Conservation (phyloP, 106 monocot genomes). For the Dendrobium catenatum region DNA sequence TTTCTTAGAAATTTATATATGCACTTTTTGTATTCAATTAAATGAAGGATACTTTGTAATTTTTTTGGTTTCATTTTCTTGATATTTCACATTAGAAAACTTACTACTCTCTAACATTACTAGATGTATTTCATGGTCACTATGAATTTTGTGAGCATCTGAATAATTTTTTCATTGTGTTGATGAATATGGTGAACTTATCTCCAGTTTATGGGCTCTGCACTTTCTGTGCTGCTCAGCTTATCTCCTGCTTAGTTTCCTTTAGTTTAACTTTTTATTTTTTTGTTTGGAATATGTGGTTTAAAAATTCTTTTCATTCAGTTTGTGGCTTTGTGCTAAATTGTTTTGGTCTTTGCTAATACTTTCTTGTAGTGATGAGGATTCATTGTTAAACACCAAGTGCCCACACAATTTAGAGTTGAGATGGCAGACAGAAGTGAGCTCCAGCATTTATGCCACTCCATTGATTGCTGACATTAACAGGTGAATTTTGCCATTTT, state of each 20-base stretch:
- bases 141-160: not conserved
- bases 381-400: slow-evolving; percentile 70
- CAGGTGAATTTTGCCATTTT: slow-evolving; percentile 34
- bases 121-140: not conserved
- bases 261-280: not conserved
- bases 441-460: slow-evolving; percentile 89
- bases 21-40: not conserved
- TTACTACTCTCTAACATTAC: not conserved
- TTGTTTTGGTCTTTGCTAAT: not conserved
- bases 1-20: not conserved
- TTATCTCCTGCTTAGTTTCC: not conserved
- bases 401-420: slow-evolving; percentile 80
- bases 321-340: not conserved
- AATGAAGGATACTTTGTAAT: not conserved
- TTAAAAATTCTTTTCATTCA: not conserved
- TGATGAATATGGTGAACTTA: not conserved
- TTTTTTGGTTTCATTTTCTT: too few species aligned
- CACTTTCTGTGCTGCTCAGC: not conserved
- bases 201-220: not conserved
- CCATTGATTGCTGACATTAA: slow-evolving; percentile 95
- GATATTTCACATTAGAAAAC: not conserved
- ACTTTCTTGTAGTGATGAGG: slow-evolving; percentile 65
- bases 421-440: slow-evolving; percentile 97
- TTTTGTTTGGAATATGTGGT: not conserved
- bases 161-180: not conserved